These are phyloP conservation scores for Trichoderma sp. DNA, from an alignment of 2,329 filamentous ascomycete genomes.

Conservation along the genomic window DNA sequence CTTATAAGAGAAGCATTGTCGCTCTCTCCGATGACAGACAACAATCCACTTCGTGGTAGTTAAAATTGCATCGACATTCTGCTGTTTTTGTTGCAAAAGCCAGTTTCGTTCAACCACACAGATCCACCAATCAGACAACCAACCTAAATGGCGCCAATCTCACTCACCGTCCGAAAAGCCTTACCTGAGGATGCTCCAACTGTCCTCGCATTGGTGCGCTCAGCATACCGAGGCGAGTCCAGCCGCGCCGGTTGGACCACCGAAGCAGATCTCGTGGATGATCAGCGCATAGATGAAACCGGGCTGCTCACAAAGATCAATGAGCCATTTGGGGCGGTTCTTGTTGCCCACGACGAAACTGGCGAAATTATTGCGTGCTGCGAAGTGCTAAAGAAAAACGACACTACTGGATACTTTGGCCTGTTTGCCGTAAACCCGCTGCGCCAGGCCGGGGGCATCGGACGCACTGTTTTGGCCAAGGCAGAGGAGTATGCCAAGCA, in stretches of 20 bases:
- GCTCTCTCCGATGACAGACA: background rate
- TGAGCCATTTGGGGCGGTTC: slow-evolving; percentile 39
- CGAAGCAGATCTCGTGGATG: slow-evolving; percentile 47
- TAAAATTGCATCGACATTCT: background rate
- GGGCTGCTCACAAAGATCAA: slow-evolving; percentile 45
- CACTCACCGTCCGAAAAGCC: slow-evolving; percentile 41
- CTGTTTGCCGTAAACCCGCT: slow-evolving; percentile 50
- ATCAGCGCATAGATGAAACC: slow-evolving; percentile 45
- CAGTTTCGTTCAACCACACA: background rate
- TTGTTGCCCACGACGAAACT: slow-evolving; percentile 40
- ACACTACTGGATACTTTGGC: slow-evolving; percentile 34
- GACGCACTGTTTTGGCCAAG: slow-evolving; percentile 42
- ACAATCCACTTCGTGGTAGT: background rate
- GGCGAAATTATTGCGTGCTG: slow-evolving; percentile 46
- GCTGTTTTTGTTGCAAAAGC: background rate
- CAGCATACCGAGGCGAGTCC: slow-evolving; percentile 48
- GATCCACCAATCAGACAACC: background rate
- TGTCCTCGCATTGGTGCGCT: slow-evolving; percentile 44
- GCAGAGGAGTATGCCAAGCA: slow-evolving; percentile 44
- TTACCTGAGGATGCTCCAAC: slow-evolving; percentile 36
- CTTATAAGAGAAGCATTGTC: background rate
- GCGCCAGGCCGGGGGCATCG: slow-evolving; percentile 48
- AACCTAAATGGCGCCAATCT: slow-evolving; percentile 25
- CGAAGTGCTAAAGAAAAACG: slow-evolving; percentile 40
- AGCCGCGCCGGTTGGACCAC: slow-evolving; percentile 50